Evolutionary conservation across 1,139 yeast genomes (phyloP).

Genomic region (Debaryomyces fabryi): DNA sequence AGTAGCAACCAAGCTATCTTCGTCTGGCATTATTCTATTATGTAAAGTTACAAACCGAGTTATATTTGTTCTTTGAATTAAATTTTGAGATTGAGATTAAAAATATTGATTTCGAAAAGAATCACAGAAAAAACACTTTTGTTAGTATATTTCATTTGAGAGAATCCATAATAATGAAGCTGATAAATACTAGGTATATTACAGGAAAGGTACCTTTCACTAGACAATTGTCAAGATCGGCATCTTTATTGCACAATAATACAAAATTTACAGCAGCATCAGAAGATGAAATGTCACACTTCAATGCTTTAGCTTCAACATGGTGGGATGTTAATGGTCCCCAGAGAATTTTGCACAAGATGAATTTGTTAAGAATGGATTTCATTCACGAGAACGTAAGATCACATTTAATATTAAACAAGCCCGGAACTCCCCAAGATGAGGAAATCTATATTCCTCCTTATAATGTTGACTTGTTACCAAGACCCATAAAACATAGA

Average conservation of each 20-base stretch:
- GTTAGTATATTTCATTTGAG: background rate
- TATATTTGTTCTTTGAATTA: background rate
- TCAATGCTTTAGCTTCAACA: constrained; percentile 77
- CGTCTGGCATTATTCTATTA: constrained; percentile 21
- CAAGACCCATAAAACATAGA: constrained; percentile 49
- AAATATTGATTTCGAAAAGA: background rate
- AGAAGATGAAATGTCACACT: constrained; percentile 69
- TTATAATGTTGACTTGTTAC: constrained; percentile 67
- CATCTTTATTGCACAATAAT: background rate
- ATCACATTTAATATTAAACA: constrained; percentile 47
- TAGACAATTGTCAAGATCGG: background rate
- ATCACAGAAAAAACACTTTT: background rate
- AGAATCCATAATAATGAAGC: background rate
- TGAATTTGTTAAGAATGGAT: constrained; percentile 89
- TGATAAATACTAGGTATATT: background rate
- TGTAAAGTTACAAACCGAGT: background rate
- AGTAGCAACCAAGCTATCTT: constrained; percentile 64
- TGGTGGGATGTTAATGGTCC: constrained; percentile 99
- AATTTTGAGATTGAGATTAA: background rate
- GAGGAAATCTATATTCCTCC: constrained; percentile 77
- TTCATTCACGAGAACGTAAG: constrained; percentile 69
- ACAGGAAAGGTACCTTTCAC: background rate
- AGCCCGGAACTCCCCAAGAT: constrained; percentile 35
- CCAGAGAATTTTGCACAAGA: constrained; percentile 88
- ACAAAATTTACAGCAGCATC: constrained; percentile 36